Evolutionary conservation across 441 rosid genomes (phyloP).

Genomic region (Breynia disticha): DNA sequence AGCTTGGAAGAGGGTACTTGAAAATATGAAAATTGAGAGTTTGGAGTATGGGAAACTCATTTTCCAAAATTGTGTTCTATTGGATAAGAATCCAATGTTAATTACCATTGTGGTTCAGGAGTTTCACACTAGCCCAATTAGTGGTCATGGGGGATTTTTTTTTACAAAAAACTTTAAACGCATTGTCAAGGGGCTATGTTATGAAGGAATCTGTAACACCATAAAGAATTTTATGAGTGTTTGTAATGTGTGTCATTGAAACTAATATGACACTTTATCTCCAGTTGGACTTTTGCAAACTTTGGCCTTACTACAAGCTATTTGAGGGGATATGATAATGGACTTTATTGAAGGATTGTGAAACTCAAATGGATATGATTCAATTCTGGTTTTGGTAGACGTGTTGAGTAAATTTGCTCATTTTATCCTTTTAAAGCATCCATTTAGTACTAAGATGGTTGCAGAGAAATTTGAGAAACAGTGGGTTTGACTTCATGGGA

Average conservation of each 20-base stretch:
- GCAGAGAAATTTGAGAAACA: background rate
- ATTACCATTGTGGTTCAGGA: no score
- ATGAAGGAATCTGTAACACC: no score
- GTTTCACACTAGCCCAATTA: no score
- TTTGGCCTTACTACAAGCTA: background rate
- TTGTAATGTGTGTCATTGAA: background rate
- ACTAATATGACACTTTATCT: background rate
- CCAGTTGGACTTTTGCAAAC: background rate
- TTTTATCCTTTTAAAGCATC: background rate
- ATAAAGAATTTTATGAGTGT: no score
- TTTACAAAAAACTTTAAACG: no score
- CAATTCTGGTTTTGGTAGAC: constrained; percentile 1
- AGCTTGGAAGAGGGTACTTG: no score
- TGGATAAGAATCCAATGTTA: no score
- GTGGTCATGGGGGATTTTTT: no score
- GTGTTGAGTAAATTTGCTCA: background rate
- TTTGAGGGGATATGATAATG: background rate
- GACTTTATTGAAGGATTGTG: constrained; percentile 9
- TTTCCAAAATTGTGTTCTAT: no score
- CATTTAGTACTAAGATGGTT: background rate
- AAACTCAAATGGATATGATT: background rate
- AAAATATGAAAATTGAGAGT: no score
- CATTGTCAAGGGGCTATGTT: no score
- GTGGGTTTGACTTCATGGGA: background rate
- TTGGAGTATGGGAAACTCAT: no score